phyloP scores from a whole-genome alignment of 176 grass and related monocot species.

The Bromus sterilis region DNA sequence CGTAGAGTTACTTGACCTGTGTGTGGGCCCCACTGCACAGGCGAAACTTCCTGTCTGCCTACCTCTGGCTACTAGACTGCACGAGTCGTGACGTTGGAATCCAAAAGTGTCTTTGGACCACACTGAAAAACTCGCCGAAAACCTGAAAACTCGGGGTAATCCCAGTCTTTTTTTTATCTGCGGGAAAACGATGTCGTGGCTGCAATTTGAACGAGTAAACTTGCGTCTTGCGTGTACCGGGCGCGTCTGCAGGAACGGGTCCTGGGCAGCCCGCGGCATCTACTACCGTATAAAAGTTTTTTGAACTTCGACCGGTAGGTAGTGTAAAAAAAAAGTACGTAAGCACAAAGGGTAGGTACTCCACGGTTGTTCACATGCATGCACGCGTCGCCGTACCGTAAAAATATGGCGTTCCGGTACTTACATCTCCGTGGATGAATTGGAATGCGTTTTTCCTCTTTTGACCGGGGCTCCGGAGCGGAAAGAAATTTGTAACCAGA shows the following conservation, averaged over 20 bases:
- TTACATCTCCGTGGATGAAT: too few relatives aligned
- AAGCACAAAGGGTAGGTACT: too few relatives aligned
- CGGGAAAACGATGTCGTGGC: too few relatives aligned
- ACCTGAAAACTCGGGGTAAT: background rate
- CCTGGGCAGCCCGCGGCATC: too few relatives aligned
- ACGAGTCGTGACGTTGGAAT: background rate
- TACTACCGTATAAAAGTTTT: too few relatives aligned
- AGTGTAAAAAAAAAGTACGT: too few relatives aligned
- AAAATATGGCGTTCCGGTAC: too few relatives aligned
- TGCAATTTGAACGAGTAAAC: background rate
- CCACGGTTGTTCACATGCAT: too few relatives aligned
- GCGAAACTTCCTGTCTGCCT: background rate
- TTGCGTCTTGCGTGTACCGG: background rate
- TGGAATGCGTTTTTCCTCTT: background rate
- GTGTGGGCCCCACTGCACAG: background rate
- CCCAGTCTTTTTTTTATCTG: background rate
- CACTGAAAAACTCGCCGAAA: background rate
- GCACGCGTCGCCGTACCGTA: slow-evolving; percentile 1
- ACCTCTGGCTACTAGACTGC: too few relatives aligned
- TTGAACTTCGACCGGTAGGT: too few relatives aligned
- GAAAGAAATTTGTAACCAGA: background rate
- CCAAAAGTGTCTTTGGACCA: background rate
- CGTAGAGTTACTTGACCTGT: background rate
- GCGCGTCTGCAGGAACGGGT: background rate
- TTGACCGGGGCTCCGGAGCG: background rate